Conservation (phyloP, 768 basidiomycete species). For the Lactarius deliciosus region DNA sequence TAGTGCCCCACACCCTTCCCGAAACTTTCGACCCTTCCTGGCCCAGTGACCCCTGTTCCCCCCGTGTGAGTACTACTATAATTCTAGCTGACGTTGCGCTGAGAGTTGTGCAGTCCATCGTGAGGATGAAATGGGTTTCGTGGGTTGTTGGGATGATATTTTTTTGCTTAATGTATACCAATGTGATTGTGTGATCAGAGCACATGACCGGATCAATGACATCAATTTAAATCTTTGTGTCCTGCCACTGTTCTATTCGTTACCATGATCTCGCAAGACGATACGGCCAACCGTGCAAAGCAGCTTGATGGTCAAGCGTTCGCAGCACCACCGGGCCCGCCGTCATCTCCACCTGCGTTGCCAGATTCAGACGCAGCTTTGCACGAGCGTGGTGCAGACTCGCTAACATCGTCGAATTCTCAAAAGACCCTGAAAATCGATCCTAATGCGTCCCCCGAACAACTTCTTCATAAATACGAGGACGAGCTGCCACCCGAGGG, state of each 20-base stretch:
- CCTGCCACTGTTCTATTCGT: not conserved
- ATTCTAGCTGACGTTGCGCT: not conserved
- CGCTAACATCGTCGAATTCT: not conserved
- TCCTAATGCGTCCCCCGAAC: not conserved
- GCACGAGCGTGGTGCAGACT: too few relatives aligned
- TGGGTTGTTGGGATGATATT: not conserved
- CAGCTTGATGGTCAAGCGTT: not conserved
- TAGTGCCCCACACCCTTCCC: slow-evolving; percentile 43
- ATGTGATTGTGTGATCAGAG: slow-evolving; percentile 1
- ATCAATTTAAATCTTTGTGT: not conserved
- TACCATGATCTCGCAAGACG: slow-evolving; percentile 2
- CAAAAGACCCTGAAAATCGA: slow-evolving; percentile 5
- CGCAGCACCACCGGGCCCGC: not conserved
- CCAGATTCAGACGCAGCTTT: too few relatives aligned
- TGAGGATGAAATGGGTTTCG: not conserved
- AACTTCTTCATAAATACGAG: not conserved
- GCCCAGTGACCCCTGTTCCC: slow-evolving; percentile 36
- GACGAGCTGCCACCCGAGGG: not conserved
- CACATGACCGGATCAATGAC: not conserved
- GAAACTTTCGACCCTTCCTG: slow-evolving; percentile 36
- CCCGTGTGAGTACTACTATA: slow-evolving; percentile 35
- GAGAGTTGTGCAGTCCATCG: not conserved
- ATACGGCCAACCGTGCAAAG: not conserved
- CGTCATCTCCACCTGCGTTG: not conserved
- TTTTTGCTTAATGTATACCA: not conserved